Conservation (phyloP, 2,329 filamentous ascomycete genomes). For the Aaosphaeria pasadenensis region DNA sequence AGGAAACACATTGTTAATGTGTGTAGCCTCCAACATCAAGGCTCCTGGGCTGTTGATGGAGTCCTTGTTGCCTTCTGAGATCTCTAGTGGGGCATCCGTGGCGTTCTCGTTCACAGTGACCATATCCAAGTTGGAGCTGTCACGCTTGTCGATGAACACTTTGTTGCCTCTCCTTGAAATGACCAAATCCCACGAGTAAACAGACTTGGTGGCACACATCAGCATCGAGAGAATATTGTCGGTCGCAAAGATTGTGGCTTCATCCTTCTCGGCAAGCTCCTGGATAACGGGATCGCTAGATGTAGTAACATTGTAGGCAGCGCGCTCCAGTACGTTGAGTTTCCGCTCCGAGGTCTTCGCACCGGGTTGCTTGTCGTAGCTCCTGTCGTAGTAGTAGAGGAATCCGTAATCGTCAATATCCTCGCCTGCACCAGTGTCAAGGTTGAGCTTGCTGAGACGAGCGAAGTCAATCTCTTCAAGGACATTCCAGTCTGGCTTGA, state of each 20-base stretch:
- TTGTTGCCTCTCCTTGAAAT: constrained; percentile 92
- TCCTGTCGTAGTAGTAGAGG: constrained; percentile 96
- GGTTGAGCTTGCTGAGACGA: constrained; percentile 89
- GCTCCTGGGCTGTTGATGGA: constrained; percentile 89
- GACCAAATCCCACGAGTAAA: constrained; percentile 98
- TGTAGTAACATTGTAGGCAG: constrained; percentile 97
- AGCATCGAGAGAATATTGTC: constrained; percentile 98
- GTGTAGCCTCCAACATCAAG: constrained; percentile 93
- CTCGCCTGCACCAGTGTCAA: constrained; percentile 92
- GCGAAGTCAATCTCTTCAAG: constrained; percentile 99
- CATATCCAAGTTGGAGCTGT: constrained; percentile 91
- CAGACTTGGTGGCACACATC: constrained; percentile 94
- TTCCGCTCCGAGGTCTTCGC: constrained; percentile 80
- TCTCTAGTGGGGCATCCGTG: constrained; percentile 87
- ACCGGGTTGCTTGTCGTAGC: constrained; percentile 89
- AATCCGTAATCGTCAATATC: constrained; percentile 95
- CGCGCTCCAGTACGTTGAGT: constrained; percentile 84
- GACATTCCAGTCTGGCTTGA: constrained; percentile 93
- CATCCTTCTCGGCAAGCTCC: constrained; percentile 91
- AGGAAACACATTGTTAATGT: constrained; percentile 99
- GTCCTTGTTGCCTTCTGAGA: constrained; percentile 89
- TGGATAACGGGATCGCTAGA: constrained; percentile 95
- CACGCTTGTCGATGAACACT: constrained; percentile 98
- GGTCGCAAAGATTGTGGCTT: constrained; percentile 94
- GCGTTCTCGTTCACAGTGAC: constrained; percentile 99